Conservation (phyloP, 1,284 basidiomycete species). For the Sphaerobolus stellatus region DNA sequence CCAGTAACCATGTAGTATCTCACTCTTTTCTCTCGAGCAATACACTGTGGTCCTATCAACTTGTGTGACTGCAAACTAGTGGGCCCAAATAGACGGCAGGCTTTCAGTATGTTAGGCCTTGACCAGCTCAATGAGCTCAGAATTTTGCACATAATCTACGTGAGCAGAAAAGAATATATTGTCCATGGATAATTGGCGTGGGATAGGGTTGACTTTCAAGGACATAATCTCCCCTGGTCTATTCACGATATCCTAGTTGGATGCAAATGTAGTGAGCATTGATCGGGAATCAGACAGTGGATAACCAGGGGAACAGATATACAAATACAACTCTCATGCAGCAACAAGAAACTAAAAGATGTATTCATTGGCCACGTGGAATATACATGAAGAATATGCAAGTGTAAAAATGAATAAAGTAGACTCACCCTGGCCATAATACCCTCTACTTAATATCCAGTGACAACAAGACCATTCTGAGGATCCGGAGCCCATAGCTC, state of each 20-base stretch:
- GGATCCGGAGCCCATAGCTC: conserved; percentile 97
- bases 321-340: conserved; percentile 2
- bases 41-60: too few relatives aligned
- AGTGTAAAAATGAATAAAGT: conserved; percentile 32
- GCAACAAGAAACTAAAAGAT: conserved; percentile 2
- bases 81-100: conserved; percentile 21
- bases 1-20: too few relatives aligned
- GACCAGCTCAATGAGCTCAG: conserved; percentile 93
- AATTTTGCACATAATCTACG: conserved; percentile 96
- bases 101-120: conserved; percentile 91
- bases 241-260: conserved; percentile 79
- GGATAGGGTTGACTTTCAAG: conserved; percentile 82
- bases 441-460: conserved; percentile 96
- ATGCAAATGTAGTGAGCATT: neutral
- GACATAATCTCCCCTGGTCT: conserved; percentile 89
- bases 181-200: conserved; percentile 90
- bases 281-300: neutral
- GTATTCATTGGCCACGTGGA: conserved; percentile 14
- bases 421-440: conserved; percentile 92
- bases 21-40: too few relatives aligned
- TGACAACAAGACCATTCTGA: conserved; percentile 93
- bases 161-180: conserved; percentile 98
- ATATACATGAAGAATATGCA: conserved; percentile 49
- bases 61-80: neutral
- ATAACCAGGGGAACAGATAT: neutral